Base-by-base conservation (phyloP, 2,329 filamentous ascomycete genomes). In the Ceratocystis cacaofunesta region DNA sequence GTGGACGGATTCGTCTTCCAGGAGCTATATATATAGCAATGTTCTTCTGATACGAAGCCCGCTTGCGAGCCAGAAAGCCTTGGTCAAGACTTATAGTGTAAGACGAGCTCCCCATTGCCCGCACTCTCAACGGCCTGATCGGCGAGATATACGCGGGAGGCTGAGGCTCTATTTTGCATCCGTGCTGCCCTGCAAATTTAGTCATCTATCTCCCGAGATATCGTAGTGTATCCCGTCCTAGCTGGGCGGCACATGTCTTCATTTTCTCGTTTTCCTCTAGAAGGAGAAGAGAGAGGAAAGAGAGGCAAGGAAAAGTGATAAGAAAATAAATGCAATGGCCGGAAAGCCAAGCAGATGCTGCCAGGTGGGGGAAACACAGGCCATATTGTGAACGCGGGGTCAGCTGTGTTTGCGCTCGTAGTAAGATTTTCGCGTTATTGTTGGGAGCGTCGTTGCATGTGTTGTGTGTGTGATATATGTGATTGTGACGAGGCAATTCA, bases 401-500 rank as follows among this genome's bases (percentile, higher is more conserved):
- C 22, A 22, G n/a, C 22, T 52, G n/a, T 25, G 22, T 3, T 41
- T 41, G 36, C 36, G 10, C 36, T 15, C 10, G 10, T 41, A 41
- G 10, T 41, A 12, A 5, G 36, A 41, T 5, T 41, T 41, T 41
- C 3, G 10, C 36, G 36, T 10, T 15, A 15, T 41, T 41, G 22
- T 6, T 57, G 52, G 52, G 36, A 1, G 36, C 4, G 36, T 41
- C 36, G 8, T 41, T 41, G 36, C 36, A 12, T 41, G 10, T 41
- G 36, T 2, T 28, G 22, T n/a, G 17, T 7, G 46, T 57, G 52
- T 15, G 22, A 17, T 52, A 3, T 30, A n/a, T 36, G 55, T 58
- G 55, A 58, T 58, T 36, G 55, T 58, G 55, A 58, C 30, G 55
- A 58, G 55, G 55, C 5, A 3, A 58, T 58, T 58, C 25, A 57